Conservation (phyloP, 176 grass and related monocot genomes). For the Guadua angustifolia region DNA sequence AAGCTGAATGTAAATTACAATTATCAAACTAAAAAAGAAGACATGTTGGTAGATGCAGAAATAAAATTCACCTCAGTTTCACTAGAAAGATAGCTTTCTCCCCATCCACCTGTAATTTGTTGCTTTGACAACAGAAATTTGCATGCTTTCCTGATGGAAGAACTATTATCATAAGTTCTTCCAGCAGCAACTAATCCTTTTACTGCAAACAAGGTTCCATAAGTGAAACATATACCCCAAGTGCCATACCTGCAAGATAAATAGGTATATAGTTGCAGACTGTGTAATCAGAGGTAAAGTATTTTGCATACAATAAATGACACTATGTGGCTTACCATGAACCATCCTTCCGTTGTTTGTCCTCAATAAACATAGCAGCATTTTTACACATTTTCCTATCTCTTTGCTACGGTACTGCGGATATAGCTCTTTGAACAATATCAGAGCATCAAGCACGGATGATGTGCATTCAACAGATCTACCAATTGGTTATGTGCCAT, state of each 20-base stretch:
- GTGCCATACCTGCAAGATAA: conserved; percentile 47
- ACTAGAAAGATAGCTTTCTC: conserved; percentile 48
- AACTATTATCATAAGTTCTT: conserved; percentile 52
- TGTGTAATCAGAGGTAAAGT: no score
- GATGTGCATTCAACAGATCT: conserved; percentile 68
- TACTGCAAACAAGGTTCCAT: conserved; percentile 57
- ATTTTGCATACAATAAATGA: no score
- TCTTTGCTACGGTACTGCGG: conserved; percentile 51
- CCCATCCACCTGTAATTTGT: conserved; percentile 54
- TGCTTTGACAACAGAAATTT: conserved; percentile 64
- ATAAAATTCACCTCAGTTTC: conserved; percentile 19
- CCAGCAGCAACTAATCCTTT: conserved; percentile 49
- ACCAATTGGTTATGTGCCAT: background rate
- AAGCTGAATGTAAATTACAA: no score
- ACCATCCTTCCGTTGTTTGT: conserved; percentile 50
- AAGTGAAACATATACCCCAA: conserved; percentile 69
- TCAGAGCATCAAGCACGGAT: conserved; percentile 50
- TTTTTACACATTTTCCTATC: conserved; percentile 51
- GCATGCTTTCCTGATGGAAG: conserved; percentile 55
- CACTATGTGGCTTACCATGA: conserved; percentile 41
- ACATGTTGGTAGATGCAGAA: background rate
- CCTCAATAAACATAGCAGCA: conserved; percentile 49
- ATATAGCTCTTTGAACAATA: conserved; percentile 53
- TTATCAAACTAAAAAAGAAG: no score
- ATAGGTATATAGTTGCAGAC: background rate